Percentiles rank a stretch among this genome's conserved stretches.
Evolutionary conservation across 2,329 filamentous ascomycete species (phyloP).

Genomic region (Fusarium oligoseptatum): DNA sequence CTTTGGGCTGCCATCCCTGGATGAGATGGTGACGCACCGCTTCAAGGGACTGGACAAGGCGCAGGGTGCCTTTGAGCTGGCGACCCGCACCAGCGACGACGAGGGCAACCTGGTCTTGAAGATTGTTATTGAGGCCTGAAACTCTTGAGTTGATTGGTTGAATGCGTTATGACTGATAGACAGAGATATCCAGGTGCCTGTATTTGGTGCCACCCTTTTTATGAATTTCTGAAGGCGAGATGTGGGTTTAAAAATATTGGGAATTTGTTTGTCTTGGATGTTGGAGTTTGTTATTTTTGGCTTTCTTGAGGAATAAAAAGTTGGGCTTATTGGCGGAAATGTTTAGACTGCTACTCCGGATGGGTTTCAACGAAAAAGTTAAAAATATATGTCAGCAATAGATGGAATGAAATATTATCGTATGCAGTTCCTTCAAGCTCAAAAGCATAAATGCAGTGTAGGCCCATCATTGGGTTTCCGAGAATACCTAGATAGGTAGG

Average conservation of each 20-base stretch:
- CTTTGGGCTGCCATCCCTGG: constrained; percentile 71
- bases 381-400: background rate
- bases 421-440: background rate
- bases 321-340: background rate
- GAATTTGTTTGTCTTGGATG: background rate
- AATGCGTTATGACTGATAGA: constrained; percentile 37
- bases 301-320: background rate
- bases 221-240: constrained; percentile 1
- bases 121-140: constrained; percentile 72
- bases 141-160: background rate
- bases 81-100: constrained; percentile 75
- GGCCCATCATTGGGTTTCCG: background rate
- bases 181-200: constrained; percentile 29
- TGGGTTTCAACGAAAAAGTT: background rate
- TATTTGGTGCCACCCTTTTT: background rate
- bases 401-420: background rate
- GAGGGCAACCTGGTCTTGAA: constrained; percentile 79
- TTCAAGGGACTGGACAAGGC: constrained; percentile 75
- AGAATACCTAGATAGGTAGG: background rate
- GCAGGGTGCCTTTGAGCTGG: constrained; percentile 76
- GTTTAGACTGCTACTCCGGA: background rate
- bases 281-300: background rate
- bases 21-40: constrained; percentile 80
- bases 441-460: background rate
- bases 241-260: constrained; percentile 7